Base-by-base conservation (phyloP, 768 basidiomycete species). In the Porpolomopsis calyptriformis region DNA sequence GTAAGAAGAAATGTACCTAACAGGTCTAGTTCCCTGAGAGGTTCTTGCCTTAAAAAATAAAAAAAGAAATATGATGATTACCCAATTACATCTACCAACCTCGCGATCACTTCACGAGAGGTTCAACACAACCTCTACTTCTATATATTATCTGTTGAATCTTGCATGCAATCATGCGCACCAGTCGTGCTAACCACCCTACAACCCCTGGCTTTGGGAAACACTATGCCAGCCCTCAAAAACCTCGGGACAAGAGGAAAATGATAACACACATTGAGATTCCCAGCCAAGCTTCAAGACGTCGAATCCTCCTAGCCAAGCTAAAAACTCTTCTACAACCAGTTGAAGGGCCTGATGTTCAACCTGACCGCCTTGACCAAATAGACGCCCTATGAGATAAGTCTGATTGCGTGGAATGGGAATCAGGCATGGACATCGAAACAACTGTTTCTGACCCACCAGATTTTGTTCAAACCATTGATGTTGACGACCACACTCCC, bases 221-320 rank as follows among this genome's bases (percentile, higher is more conserved):
- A 40, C 46, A 47, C 19, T 47, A 25, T 20, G 9, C 46, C 37
- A 47, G 46, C 27, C 46, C 46, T 11, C 36, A 40, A 23, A 39
- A 40, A 20, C 37, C 36, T 14, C 46, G 37, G 11, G 22, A 40
- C 27, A 42, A 42, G 20, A 6, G n/a, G 27, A 25, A 42, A 14
- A 42, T 25, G 9, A 23, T 38, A 12, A 40, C 26, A 18, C 24
- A 12, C n/a, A 38, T 47, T 29, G n/a, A 25, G 16, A 22, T 39
- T 19, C 38, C 16, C 18, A 27, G 37, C 22, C 23, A 39, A 37
- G 20, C 39, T 4, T 9, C 12, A 12, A 47, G 40, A 34, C 35
- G 27, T 18, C 37, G 23, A 26, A 16, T 9, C 6, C 46, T 47
- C 12, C 26, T 27, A 2, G 25, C 29, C n/a, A 23, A 40, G 18